Conservation (phyloP, 371 early-diverging fungal species). For the Mortierella sp. region DNA sequence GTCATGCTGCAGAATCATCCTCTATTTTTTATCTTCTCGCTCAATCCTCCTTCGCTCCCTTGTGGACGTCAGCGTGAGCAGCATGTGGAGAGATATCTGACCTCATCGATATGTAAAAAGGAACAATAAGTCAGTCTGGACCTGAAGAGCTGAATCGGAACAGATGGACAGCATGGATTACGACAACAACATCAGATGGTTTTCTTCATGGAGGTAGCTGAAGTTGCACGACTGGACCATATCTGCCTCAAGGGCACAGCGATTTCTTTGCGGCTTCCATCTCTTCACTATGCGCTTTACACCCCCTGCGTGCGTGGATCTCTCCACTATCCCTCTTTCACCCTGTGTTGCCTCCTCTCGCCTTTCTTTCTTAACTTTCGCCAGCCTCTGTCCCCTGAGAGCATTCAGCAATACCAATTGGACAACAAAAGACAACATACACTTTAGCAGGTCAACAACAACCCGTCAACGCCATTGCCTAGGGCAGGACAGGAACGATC, state of each 20-base stretch:
- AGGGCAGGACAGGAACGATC: background rate
- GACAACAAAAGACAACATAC: background rate
- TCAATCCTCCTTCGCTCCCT: background rate
- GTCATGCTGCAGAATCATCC: slow-evolving; percentile 1
- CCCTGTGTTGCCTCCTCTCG: background rate
- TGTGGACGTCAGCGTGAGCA: slow-evolving; percentile 7
- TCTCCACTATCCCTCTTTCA: background rate
- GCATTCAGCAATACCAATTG: background rate
- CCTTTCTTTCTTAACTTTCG: slow-evolving; percentile 1
- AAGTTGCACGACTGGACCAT: background rate
- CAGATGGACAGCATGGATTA: background rate
- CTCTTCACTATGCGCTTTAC: background rate
- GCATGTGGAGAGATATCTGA: background rate
- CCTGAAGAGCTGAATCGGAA: background rate
- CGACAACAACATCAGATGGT: background rate
- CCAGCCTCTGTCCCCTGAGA: background rate
- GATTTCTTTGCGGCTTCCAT: background rate
- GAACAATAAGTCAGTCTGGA: background rate
- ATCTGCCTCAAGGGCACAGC: background rate
- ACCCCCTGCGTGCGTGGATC: background rate
- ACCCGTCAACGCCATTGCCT: background rate
- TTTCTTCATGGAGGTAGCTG: background rate
- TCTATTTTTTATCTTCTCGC: background rate
- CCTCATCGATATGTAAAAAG: background rate
- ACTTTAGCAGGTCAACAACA: no score